Conservation (phyloP, 139 green algal genomes). For the Haematococcus lacustris region DNA sequence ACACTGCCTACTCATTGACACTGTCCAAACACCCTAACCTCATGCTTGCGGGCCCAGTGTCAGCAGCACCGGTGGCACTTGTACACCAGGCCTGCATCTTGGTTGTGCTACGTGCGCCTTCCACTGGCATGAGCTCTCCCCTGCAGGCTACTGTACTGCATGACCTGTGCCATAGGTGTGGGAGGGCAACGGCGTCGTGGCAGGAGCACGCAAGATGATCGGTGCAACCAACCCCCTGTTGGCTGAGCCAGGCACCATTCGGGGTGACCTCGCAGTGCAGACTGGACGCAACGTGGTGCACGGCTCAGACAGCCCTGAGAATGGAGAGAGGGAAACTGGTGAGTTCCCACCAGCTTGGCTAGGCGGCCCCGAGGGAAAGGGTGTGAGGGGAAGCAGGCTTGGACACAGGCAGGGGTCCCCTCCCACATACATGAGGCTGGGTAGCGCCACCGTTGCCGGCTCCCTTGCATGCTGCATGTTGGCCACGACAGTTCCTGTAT, state of each 20-base stretch:
- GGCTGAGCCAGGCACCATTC: conserved; percentile 91
- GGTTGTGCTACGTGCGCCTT: too few species aligned
- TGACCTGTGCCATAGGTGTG: conserved; percentile 66
- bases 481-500: not conserved
- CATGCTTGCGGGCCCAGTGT: too few species aligned
- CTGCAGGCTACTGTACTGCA: too few species aligned
- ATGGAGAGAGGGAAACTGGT: conserved; percentile 86
- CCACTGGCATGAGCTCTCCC: too few species aligned
- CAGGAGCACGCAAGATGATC: conserved; percentile 84
- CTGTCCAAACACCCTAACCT: too few species aligned
- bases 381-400: not conserved
- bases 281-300: conserved; percentile 95
- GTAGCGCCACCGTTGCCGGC: not conserved
- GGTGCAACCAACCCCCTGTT: conserved; percentile 91
- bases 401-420: not conserved
- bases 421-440: not conserved
- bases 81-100: too few species aligned
- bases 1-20: too few species aligned
- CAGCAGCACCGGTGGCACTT: too few species aligned
- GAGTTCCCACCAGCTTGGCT: not conserved
- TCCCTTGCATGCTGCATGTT: not conserved
- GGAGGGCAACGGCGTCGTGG: conserved; percentile 93
- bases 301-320: conserved; percentile 82
- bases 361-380: not conserved
- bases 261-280: conserved; percentile 75